Base-by-base conservation (phyloP, 2,329 filamentous ascomycete genomes). In the Claviceps humidiphila region DNA sequence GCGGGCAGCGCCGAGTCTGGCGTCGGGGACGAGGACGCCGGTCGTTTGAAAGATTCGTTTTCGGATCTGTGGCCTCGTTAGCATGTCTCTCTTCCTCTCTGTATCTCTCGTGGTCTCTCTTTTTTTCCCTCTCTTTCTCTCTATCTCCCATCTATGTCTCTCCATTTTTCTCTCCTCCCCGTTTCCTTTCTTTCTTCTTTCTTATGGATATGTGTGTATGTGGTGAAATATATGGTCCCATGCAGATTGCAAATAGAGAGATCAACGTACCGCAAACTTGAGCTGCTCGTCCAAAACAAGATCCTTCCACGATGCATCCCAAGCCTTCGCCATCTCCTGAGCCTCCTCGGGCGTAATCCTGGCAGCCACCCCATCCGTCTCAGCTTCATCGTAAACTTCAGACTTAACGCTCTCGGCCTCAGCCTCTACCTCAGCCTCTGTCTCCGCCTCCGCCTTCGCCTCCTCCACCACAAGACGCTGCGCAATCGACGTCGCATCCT, bases 41-140 rank as follows among this genome's bases (percentile, higher is more conserved):
- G 85, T 90, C 55, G 95, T 74, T 65, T 93, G 86, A 65, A 85
- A 81, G 55, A 89, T 72, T 54, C 88, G 84, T 71, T 95, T 95
- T 61, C 83, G 72, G 58, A 93, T 76, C 90, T 96, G 7, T 37
- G 38, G 4, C 7, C 5, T 43, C 24, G 49, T 56, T 39, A 54
- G 53, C 2, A 17, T 14, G 5, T 11, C 8, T 9, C 8, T 11
- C 30, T 30, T 9, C 9, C 8, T 30, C 30, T 30, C 30, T 34
- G 30, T 34, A 1, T 34, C 26, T 48, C 14, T 6, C 4, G 14
- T 5, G 39, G 5, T 41, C 7, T 40, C 38, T 40, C 20, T 8
- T 4, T 7, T 40, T 22, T 3, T 3, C 20, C 20, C 20, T 22
- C 38, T 40, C 30, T 11, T 8, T 9, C 26, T 30, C 30, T 30